Evolutionary conservation across 306 rosid genomes (phyloP), one percentile per base, ranked within the genome.

Genomic region (Cucumis melo): DNA sequence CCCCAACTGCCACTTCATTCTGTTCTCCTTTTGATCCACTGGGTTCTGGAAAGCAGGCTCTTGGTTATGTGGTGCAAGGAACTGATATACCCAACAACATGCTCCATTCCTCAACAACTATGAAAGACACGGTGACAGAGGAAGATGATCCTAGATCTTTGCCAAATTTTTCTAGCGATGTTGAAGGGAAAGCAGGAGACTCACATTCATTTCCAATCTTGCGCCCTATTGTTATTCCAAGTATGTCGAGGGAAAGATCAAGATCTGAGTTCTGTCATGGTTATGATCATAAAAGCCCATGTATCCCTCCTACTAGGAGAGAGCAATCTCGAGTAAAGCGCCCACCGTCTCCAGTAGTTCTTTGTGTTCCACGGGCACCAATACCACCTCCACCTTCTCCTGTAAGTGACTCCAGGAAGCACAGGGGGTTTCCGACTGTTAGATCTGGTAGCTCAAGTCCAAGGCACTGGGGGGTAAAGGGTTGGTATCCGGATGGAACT

Each of bases 381-480:
- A 87, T 90, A 57, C 98, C 92, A 38, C 98, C 98, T 58, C 95
- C 91, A 12, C 98, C 98, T 27, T 93, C 98, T 58, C 89, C 98
- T 67, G 93, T 83, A 80, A 84, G 93, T 84, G 97, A 89, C 76
- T 88, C 93, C 32, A 84, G 93, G 81, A 93, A 93, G 74, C 92
- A 91, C 80, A 88, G 96, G 86, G 97, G 98, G 55, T 89, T 93
- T 86, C 92, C 97, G 62, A 87, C 96, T 10, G 98, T 93, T 86
- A 83, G 98, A 81, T 93, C 98, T 79, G 98, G 98, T 81, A 93
- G 98, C 83, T 93, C 98, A 58, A 93, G 98, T 87, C 98, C 98
- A 50, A 89, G 98, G 84, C 93, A 93, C 74, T 93, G 97, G 98
- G 98, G 98, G 67, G 84, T 93, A 87, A 86, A 92, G 85, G 97